phyloP scores from a whole-genome alignment of 139 green algal genomes.

The Chlorella sp. region DNA sequence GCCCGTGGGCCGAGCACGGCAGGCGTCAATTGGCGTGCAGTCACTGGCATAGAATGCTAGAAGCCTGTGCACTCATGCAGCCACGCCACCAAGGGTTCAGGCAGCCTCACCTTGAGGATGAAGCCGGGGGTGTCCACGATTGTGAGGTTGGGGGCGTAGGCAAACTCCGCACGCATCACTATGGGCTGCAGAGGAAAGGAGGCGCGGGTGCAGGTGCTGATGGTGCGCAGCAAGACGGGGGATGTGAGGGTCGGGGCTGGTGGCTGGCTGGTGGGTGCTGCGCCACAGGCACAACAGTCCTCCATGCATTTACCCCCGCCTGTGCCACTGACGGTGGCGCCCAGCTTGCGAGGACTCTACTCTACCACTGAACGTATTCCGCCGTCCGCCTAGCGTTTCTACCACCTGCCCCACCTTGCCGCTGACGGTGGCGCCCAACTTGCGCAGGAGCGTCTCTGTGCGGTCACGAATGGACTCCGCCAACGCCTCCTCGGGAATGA shows the following conservation, averaged over 20 bases:
- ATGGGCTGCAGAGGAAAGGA: constrained; percentile 35
- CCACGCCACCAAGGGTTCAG: not conserved
- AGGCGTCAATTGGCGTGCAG: not conserved
- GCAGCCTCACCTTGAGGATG: constrained; percentile 80
- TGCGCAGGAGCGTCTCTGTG: constrained; percentile 83
- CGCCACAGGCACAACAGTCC: too few relatives aligned
- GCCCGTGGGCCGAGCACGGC: too few relatives aligned
- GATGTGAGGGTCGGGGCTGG: too few relatives aligned
- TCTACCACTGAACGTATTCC: too few relatives aligned
- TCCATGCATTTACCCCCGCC: too few relatives aligned
- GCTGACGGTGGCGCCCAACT: constrained; percentile 76
- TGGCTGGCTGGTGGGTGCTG: too few relatives aligned
- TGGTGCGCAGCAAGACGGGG: not conserved
- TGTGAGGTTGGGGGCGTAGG: constrained; percentile 91
- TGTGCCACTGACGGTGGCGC: constrained; percentile 69
- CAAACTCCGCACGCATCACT: constrained; percentile 65
- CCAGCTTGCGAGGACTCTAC: constrained; percentile 65
- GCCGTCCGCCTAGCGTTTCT: too few relatives aligned
- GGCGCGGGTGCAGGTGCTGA: not conserved
- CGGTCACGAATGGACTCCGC: constrained; percentile 81
- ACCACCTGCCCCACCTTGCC: constrained; percentile 68
- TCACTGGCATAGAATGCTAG: not conserved
- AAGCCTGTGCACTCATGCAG: not conserved
- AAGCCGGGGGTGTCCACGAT: constrained; percentile 97
- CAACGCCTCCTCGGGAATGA: constrained; percentile 67